Evolutionary conservation across 257 asterid species (phyloP).

Genomic region (Nemophila menziesii): DNA sequence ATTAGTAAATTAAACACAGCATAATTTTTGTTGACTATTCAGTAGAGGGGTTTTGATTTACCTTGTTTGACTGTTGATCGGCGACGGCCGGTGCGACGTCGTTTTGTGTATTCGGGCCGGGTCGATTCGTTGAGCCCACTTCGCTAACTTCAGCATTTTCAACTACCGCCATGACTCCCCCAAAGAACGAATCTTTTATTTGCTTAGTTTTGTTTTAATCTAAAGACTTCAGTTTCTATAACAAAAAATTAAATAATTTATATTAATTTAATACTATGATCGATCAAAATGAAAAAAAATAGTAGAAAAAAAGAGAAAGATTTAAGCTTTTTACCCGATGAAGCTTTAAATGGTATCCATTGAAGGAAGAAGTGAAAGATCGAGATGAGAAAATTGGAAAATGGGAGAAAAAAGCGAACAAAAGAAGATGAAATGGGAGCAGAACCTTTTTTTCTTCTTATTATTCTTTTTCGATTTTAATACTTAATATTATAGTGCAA

Average conservation of each 20-base stretch:
- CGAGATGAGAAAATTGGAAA: conserved; percentile 27
- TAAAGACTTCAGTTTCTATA: conserved; percentile 4
- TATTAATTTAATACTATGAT: conserved; percentile 5
- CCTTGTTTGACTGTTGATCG: conserved; percentile 28
- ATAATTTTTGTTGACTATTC: conserved; percentile 30
- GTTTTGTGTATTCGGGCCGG: conserved; percentile 23
- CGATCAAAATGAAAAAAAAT: conserved; percentile 20
- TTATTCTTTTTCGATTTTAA: no score
- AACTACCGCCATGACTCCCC: conserved; percentile 64
- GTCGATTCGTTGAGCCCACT: conserved; percentile 43
- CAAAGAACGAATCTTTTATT: not conserved
- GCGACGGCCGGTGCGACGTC: conserved; percentile 28
- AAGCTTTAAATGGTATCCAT: conserved; percentile 35
- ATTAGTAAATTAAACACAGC: conserved; percentile 32
- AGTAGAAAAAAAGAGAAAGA: not conserved
- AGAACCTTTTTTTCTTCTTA: conserved; percentile 6
- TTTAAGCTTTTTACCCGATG: conserved; percentile 25
- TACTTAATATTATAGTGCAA: not conserved
- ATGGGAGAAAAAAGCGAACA: conserved; percentile 1
- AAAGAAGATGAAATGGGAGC: conserved; percentile 15
- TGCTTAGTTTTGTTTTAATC: not conserved
- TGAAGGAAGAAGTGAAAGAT: conserved; percentile 15
- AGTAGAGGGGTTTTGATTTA: conserved; percentile 14
- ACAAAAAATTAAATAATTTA: conserved; percentile 6
- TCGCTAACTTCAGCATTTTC: conserved; percentile 50